phyloP scores from a whole-genome alignment of 768 basidiomycete genomes.

The Auricularia auricula-judae region DNA sequence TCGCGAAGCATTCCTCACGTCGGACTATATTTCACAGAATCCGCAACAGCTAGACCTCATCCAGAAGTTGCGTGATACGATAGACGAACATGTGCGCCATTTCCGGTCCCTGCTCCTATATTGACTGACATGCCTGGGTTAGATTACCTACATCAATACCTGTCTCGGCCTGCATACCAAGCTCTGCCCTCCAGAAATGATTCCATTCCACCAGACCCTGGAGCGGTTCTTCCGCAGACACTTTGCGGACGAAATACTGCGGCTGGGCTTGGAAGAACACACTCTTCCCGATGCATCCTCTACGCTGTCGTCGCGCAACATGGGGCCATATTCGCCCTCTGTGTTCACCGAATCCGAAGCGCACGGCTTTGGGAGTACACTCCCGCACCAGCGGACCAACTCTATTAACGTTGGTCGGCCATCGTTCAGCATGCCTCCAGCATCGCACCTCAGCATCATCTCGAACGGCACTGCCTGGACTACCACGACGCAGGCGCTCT shows the following conservation, averaged over 20 bases:
- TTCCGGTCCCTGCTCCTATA: not conserved
- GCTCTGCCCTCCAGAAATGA: constrained; percentile 77
- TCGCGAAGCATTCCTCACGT: constrained; percentile 63
- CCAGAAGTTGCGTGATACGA: constrained; percentile 57
- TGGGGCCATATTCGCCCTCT: not conserved
- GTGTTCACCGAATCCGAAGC: not conserved
- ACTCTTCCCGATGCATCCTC: not conserved
- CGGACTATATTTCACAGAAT: constrained; percentile 54
- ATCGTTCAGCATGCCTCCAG: not conserved
- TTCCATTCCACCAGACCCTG: constrained; percentile 85
- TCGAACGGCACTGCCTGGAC: not conserved
- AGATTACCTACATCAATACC: constrained; percentile 73
- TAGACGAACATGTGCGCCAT: constrained; percentile 69
- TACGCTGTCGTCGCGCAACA: not conserved
- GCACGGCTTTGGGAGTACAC: not conserved
- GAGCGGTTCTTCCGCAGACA: constrained; percentile 79
- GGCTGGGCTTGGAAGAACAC: constrained; percentile 43
- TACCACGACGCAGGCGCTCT: not conserved
- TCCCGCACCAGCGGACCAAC: not conserved
- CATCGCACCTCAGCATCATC: not conserved
- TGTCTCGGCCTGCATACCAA: constrained; percentile 76
- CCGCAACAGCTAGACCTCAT: constrained; percentile 62
- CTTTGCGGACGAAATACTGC: constrained; percentile 71
- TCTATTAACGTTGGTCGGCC: not conserved
- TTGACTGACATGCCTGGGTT: not conserved